Evolutionary conservation across 257 asterid genomes (phyloP), one percentile per base, ranked within the genome.

Genomic region (Craterostigma plantagineum): DNA sequence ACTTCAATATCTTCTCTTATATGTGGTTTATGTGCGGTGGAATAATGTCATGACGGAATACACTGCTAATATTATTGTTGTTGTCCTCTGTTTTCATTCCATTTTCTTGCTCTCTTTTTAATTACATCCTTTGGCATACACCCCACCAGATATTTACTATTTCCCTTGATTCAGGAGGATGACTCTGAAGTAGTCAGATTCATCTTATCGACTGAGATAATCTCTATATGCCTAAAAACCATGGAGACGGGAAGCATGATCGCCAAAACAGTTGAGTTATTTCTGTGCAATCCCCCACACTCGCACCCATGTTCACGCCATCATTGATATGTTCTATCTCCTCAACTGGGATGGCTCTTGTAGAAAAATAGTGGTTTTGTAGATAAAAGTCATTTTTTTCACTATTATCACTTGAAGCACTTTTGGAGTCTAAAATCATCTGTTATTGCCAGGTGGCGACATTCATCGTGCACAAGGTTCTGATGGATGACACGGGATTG

Each of bases 231-330:
- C 69, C 68, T 90, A 51, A 86, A 92, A 38, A 77, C 98, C 33
- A 90, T 90, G 95, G 98, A 90, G 63, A 79, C 79, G 86, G 98
- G 98, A 37, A 82, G 93, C 53, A 93, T 82, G 56, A 66, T 90
- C 43, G 76, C 98, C 39, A 90, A 83, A 70, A 82, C 98, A 51
- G 98, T 76, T 66, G 63, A 81, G 62, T 67, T 45, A 63, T 33
- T 52, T 51, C 48, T 12, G 3, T 36, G 14, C 11, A 36, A 9
- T 36, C 40, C 3, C 8, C 30, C 30, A 23, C 30, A 23, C 30
- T 23, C 2, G 30, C n/a, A n/a, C n/a, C n/a, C n/a, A n/a, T n/a
- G n/a, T n/a, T n/a, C n/a, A n/a, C n/a, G n/a, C n/a, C n/a, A n/a
- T n/a, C n/a, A n/a, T n/a, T n/a, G n/a, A n/a, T n/a, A n/a, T n/a